phyloP scores from a whole-genome alignment of 2,329 filamentous ascomycete species.

The Pseudocercospora crystallina region DNA sequence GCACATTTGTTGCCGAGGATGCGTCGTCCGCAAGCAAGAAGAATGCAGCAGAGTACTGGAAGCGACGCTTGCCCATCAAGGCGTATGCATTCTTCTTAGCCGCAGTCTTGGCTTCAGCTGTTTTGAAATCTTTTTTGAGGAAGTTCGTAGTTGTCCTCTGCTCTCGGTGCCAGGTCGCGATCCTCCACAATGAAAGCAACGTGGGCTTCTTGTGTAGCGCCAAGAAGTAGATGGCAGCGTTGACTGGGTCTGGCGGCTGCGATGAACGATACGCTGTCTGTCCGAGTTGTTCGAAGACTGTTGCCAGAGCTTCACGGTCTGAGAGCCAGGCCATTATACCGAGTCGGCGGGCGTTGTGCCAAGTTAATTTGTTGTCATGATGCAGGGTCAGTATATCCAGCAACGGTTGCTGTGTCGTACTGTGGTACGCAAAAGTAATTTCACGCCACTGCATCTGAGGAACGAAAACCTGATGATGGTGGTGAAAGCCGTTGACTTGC shows the following conservation, averaged over 20 bases:
- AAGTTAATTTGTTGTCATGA: constrained; percentile 75
- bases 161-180: constrained; percentile 86
- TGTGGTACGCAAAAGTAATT: constrained; percentile 73
- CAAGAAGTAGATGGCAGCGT: constrained; percentile 89
- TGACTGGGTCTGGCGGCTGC: constrained; percentile 83
- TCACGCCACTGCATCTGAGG: constrained; percentile 65
- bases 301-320: constrained; percentile 71
- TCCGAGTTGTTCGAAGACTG: constrained; percentile 86
- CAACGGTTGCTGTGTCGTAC: constrained; percentile 79
- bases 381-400: constrained; percentile 68
- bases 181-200: constrained; percentile 88
- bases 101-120: constrained; percentile 81
- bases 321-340: constrained; percentile 95
- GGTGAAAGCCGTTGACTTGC: constrained; percentile 15
- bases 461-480: constrained; percentile 10
- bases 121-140: constrained; percentile 85
- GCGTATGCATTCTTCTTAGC: constrained; percentile 97
- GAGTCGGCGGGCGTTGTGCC: constrained; percentile 81
- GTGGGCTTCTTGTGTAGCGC: constrained; percentile 86
- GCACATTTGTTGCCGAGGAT: constrained; percentile 81
- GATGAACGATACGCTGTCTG: constrained; percentile 89
- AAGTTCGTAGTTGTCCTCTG: constrained; percentile 77
- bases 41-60: constrained; percentile 93
- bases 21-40: constrained; percentile 87
- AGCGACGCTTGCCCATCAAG: constrained; percentile 83